Base-by-base conservation (phyloP, 495 filamentous ascomycete genomes). In the Penicillium pancosmium region DNA sequence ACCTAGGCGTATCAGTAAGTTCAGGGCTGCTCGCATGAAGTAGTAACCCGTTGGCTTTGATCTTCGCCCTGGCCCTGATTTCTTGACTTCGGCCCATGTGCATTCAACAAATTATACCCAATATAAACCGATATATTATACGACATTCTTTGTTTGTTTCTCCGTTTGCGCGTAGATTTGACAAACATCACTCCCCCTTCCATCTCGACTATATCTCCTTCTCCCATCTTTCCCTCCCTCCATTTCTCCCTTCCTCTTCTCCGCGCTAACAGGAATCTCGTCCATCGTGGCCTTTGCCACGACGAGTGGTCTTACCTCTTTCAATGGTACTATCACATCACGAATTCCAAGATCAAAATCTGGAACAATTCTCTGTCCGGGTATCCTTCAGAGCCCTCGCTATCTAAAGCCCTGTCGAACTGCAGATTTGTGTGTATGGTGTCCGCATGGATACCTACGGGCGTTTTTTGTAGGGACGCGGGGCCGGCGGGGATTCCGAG, bases 1-100 rank as follows among this genome's bases (percentile, higher is more conserved):
- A 33, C 82, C 84, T 27, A 88, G 82, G 69, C 88, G 88, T 61
- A 76, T 97, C 57, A 97, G 93, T 80, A 83, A 89, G 59, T 98
- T 97, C 74, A 94, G 86, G 73, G 91, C 93, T 55, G 91, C 94
- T 6, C 84, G 91, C 51, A 69, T 97, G 68, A 57, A 52, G 16
- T 46, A 46, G 9, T 10, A 5, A 4, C 15, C 10, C 80, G 77
- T 12, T 40, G 27, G 27, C 0, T 40, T 40, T 40, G 12, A 40
- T 40, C 10, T 40, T 12, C 11, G 36, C 4, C 15, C 2, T 40
- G 27, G 27, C 27, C 8, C 11, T n/a, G 15, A 40, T 9, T 5
- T 40, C 36, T 40, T 50, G 81, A 68, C 55, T 33, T 50, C 10
- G 27, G 8, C 27, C 27, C 27, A 31, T 31, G 27, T 31, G 27